Conservation (phyloP, 202 grass and related monocot species). For the Tripidium arundinaceum region DNA sequence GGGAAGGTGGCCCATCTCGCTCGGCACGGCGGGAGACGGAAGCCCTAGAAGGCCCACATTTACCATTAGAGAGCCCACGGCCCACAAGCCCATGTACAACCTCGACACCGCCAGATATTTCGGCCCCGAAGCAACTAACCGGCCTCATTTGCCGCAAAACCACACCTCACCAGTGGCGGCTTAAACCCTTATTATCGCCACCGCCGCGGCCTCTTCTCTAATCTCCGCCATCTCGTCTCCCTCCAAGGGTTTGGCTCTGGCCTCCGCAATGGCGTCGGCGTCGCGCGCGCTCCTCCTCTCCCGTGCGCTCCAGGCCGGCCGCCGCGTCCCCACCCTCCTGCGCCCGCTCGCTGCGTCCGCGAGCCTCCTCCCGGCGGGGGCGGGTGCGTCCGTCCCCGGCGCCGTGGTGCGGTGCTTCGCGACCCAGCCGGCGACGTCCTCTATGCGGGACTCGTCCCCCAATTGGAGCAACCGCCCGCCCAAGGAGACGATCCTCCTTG, state of each 20-base stretch:
- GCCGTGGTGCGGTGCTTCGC: constrained; percentile 33
- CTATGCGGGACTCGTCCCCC: constrained; percentile 56
- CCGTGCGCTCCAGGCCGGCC: constrained; percentile 4
- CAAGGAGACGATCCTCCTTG: constrained; percentile 73
- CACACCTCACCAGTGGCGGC: not conserved
- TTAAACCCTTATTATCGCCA: constrained; percentile 40
- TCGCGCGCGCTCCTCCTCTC: constrained; percentile 34
- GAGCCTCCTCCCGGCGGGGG: constrained; percentile 27
- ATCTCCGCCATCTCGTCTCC: not conserved
- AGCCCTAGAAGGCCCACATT: too few species aligned
- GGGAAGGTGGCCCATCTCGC: constrained; percentile 38
- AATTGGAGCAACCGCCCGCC: constrained; percentile 76
- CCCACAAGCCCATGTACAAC: not conserved
- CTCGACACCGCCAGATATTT: not conserved
- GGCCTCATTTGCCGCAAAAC: not conserved
- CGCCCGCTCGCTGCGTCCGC: constrained; percentile 29
- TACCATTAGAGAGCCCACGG: not conserved
- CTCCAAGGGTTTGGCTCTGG: constrained; percentile 46
- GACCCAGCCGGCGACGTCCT: constrained; percentile 52
- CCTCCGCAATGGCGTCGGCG: constrained; percentile 29
- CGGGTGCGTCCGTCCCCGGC: not conserved
- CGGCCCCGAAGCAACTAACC: not conserved
- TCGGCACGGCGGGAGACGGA: too few species aligned
- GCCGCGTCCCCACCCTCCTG: constrained; percentile 11
- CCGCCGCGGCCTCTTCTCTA: not conserved